Percentiles rank a stretch among this genome's conserved stretches.
These are phyloP conservation scores for Coffea humblotiana DNA, from an alignment of 305 asterid genomes.

Conservation along the genomic window DNA sequence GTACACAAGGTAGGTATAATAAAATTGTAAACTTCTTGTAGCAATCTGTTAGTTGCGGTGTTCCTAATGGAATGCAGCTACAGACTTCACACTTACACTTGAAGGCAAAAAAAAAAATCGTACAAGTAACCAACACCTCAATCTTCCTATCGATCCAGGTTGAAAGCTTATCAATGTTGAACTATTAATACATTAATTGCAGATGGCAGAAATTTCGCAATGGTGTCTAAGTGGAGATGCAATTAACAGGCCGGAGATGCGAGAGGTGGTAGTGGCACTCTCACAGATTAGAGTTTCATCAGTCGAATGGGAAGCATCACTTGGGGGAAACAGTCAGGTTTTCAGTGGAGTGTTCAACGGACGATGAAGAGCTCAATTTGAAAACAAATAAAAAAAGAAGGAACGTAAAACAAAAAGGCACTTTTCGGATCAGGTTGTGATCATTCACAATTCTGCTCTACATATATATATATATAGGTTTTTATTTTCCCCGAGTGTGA, in stretches of 20 bases:
- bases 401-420: not conserved
- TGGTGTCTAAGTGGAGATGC: constrained; percentile 83
- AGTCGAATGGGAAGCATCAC: constrained; percentile 87
- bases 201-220: constrained; percentile 73
- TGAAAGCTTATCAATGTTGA: not conserved
- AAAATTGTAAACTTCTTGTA: not conserved
- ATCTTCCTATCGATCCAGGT: not conserved
- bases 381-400: not conserved
- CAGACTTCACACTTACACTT: not conserved
- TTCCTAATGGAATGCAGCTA: not conserved
- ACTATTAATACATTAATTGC: constrained; percentile 12
- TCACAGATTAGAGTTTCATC: constrained; percentile 61
- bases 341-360: constrained; percentile 74
- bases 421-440: not conserved
- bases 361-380: constrained; percentile 35
- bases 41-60: not conserved
- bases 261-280: constrained; percentile 64
- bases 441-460: not conserved
- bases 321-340: constrained; percentile 72
- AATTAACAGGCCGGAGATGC: constrained; percentile 71
- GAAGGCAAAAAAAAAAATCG: not conserved
- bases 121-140: not conserved
- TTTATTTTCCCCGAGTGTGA: no score
- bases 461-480: no score
- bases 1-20: constrained; percentile 51